These are phyloP conservation scores for Gypsophila paniculata DNA, from an alignment of 179 eudicot genomes.

Conservation along the genomic window DNA sequence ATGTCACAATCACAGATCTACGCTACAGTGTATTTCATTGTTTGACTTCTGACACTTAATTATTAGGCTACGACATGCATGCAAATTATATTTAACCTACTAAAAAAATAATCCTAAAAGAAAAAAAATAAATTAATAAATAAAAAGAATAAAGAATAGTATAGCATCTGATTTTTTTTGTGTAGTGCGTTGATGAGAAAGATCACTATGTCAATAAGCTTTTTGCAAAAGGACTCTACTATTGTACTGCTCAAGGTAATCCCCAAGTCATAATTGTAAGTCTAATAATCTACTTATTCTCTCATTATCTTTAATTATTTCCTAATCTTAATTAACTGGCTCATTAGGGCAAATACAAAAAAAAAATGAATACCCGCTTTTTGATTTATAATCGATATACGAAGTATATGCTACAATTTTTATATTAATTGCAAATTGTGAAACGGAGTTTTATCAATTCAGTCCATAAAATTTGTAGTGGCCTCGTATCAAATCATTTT, in stretches of 20 bases:
- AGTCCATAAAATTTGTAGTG: too few species aligned
- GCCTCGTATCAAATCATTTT: too few species aligned
- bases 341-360: too few species aligned
- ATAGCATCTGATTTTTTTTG: constrained; percentile 2
- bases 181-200: constrained; percentile 14
- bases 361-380: too few species aligned
- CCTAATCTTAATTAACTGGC: too few species aligned
- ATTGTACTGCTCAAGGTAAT: constrained; percentile 26
- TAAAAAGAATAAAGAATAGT: neutral
- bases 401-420: too few species aligned
- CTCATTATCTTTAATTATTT: too few species aligned
- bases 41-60: constrained; percentile 21
- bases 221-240: constrained; percentile 5
- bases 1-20: constrained; percentile 23
- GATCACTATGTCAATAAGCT: neutral
- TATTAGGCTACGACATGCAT: constrained; percentile 12
- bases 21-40: neutral
- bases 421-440: too few species aligned
- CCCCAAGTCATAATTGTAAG: neutral
- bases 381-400: too few species aligned
- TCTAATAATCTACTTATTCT: too few species aligned
- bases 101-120: neutral
- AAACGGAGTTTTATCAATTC: too few species aligned
- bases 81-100: neutral
- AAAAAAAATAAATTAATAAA: neutral